Conservation (phyloP, 2,329 filamentous ascomycete genomes). For the Pleurostoma richardsiae region DNA sequence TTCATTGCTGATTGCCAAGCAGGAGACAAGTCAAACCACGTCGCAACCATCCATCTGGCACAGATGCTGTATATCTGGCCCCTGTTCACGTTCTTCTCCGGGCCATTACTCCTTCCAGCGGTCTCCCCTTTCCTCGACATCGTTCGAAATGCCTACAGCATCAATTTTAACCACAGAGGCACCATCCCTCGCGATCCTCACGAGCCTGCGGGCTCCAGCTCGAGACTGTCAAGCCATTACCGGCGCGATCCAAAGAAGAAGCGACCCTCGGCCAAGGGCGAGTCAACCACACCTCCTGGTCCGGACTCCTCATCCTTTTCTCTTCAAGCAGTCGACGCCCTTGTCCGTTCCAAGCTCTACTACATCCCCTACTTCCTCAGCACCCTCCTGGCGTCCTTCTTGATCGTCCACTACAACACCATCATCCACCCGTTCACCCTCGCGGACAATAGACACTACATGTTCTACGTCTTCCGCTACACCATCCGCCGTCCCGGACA, state of each 20-base stretch:
- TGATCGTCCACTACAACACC: constrained; percentile 74
- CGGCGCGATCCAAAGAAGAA: neutral
- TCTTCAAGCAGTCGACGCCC: constrained; percentile 12
- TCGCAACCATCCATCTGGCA: constrained; percentile 80
- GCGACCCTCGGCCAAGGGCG: no score
- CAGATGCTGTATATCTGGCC: constrained; percentile 97
- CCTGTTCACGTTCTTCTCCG: constrained; percentile 83
- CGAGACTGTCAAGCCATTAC: neutral
- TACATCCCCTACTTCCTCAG: constrained; percentile 27
- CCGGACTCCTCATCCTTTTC: neutral
- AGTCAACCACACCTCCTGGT: neutral
- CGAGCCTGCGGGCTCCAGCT: neutral
- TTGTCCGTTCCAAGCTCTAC: constrained; percentile 27
- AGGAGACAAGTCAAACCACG: constrained; percentile 93
- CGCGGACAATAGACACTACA: constrained; percentile 94
- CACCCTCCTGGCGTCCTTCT: constrained; percentile 29
- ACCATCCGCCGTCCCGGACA: constrained; percentile 62
- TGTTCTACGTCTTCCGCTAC: constrained; percentile 92
- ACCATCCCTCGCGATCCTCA: no score
- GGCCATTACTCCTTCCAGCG: constrained; percentile 63
- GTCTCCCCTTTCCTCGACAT: constrained; percentile 29
- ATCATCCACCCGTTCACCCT: constrained; percentile 93
- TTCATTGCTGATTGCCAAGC: neutral
- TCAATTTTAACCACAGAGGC: constrained; percentile 1
- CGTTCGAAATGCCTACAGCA: neutral